phyloP scores from a whole-genome alignment of 805 yeast species.

The Metschnikowia chrysomelidarum region DNA sequence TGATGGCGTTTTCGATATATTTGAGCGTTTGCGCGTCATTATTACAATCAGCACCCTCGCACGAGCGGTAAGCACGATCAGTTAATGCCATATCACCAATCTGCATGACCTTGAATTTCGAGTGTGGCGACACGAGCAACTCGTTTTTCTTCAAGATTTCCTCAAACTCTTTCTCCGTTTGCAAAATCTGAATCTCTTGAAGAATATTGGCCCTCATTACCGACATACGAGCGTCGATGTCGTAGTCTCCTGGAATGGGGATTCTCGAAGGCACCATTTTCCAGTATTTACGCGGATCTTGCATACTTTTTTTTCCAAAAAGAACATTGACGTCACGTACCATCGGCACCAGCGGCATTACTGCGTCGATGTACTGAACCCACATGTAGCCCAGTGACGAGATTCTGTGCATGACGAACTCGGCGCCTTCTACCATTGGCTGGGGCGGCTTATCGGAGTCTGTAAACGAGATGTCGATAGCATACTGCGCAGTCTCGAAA shows the following conservation, averaged over 20 bases:
- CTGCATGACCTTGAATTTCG: slow-evolving; percentile 33
- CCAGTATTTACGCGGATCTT: slow-evolving; percentile 25
- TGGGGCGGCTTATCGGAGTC: slow-evolving; percentile 3
- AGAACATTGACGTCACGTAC: slow-evolving; percentile 27
- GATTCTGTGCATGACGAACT: slow-evolving; percentile 8
- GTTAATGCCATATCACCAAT: slow-evolving; percentile 39
- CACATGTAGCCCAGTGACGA: slow-evolving; percentile 6
- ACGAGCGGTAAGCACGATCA: no score
- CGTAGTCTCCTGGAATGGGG: slow-evolving; percentile 12
- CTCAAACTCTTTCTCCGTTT: slow-evolving; percentile 12
- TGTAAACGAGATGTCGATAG: slow-evolving; percentile 9
- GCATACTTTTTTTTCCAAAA: slow-evolving; percentile 26
- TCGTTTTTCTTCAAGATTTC: slow-evolving; percentile 13
- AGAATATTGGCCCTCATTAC: slow-evolving; percentile 16
- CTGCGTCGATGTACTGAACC: slow-evolving; percentile 10
- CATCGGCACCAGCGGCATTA: slow-evolving; percentile 8
- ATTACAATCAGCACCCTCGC: slow-evolving; percentile 27
- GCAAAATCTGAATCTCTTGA: slow-evolving; percentile 11
- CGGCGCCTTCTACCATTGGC: slow-evolving; percentile 3
- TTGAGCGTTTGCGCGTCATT: slow-evolving; percentile 28
- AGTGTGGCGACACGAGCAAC: slow-evolving; percentile 12
- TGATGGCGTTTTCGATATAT: slow-evolving; percentile 27
- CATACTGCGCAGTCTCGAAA: slow-evolving; percentile 4
- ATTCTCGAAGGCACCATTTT: slow-evolving; percentile 15
- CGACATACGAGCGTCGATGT: slow-evolving; percentile 20